phyloP scores from a whole-genome alignment of 1,284 basidiomycete genomes.

The Fomitopsis palustris region DNA sequence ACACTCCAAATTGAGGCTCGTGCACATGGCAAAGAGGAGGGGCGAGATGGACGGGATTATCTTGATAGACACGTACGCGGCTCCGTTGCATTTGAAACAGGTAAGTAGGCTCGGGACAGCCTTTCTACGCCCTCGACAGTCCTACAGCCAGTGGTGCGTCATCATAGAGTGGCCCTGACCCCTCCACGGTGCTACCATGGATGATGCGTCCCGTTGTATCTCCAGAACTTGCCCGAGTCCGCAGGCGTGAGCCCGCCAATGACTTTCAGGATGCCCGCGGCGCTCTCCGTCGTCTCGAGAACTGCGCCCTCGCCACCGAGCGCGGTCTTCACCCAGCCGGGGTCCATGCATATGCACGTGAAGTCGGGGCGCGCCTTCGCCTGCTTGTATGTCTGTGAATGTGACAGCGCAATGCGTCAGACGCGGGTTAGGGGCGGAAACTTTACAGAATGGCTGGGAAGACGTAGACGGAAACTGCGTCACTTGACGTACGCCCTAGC shows the following conservation, averaged over 20 bases:
- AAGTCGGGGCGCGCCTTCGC: slow-evolving; percentile 23
- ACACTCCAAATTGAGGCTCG: too few species aligned
- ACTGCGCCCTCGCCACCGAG: slow-evolving; percentile 32
- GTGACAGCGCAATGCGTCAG: neutral
- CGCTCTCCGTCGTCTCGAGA: slow-evolving; percentile 28
- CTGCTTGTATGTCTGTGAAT: slow-evolving; percentile 34
- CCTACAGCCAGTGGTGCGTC: neutral
- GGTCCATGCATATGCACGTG: slow-evolving; percentile 23
- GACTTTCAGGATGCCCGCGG: slow-evolving; percentile 23
- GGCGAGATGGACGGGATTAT: too few species aligned
- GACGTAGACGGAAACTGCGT: too few species aligned
- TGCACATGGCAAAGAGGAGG: too few species aligned
- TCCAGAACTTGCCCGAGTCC: slow-evolving; percentile 30
- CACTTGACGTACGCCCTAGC: too few species aligned
- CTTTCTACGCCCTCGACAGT: too few species aligned
- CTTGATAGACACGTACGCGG: too few species aligned
- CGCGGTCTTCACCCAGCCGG: slow-evolving; percentile 32
- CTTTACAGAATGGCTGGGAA: neutral
- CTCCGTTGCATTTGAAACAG: too few species aligned
- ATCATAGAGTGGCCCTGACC: neutral
- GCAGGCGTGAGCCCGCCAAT: slow-evolving; percentile 17
- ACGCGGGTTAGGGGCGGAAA: neutral
- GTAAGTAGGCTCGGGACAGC: too few species aligned
- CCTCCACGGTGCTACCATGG: slow-evolving; percentile 12
- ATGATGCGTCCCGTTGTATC: slow-evolving; percentile 23